Evolutionary conservation across 768 basidiomycete species (phyloP), one percentile per base, ranked within the genome.

Genomic region (Auriculariales sp.): DNA sequence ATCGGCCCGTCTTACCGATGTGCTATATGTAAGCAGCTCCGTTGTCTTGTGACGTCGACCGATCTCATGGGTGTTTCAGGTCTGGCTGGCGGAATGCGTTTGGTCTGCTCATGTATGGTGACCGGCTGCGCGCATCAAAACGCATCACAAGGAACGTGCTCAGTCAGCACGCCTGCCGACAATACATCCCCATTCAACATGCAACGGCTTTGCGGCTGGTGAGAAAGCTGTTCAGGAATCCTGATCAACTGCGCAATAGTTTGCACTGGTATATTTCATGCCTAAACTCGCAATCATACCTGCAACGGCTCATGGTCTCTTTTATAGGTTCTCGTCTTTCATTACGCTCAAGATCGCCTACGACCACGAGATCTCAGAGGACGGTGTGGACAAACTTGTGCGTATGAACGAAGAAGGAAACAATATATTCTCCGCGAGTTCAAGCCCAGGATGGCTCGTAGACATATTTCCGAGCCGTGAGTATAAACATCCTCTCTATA

Each of bases 1-100:
- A 44, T 6, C 50, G 50, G 3, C 50, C 50, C 10, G n/a, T 29
- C 28, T 14, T 4, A 1, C 45, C 25, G 7, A 51, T 51, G 50
- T 25, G 11, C 39, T 19, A 44, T 19, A 5, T 44, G n/a, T 7
- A 44, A 24, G 22, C 6, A 6, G 4, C 19, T 25, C n/a, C n/a
- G n/a, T 25, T 10, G 10, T 19, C 19, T 19, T 24, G 39, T 19
- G 12, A 22, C 39, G 27, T 22, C 27, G 9, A 0, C 1, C 12
- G 5, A 5, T 10, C 22, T 19, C 6, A 24, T 25, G 22, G 39
- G 12, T 24, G n/a, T n/a, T n/a, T n/a, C n/a, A n/a, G n/a, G n/a
- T 12, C 12, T 9, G 39, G 5, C 6, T 10, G 5, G 27, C 22
- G 19, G 39, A 2, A 22, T 44, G 14, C 22, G 22, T 7, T 19